phyloP scores from a whole-genome alignment of 2,329 filamentous ascomycete genomes.

The Aspergillus pseudoviridinutans region DNA sequence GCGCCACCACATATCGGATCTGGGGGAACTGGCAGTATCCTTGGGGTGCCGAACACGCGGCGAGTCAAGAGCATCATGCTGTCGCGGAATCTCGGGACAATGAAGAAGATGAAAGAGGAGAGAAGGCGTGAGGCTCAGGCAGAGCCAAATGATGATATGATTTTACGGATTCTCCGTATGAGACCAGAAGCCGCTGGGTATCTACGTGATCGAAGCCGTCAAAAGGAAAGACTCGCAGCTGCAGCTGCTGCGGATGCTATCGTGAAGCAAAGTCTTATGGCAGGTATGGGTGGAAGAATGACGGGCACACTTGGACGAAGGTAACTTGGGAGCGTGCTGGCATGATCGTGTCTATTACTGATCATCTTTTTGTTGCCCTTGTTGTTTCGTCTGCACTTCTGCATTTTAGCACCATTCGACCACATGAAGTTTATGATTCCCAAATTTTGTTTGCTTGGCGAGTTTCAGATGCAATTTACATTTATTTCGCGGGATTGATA shows the following conservation, averaged over 20 bases:
- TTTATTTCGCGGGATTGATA: neutral
- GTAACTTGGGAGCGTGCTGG: constrained; percentile 11
- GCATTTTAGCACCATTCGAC: constrained; percentile 7
- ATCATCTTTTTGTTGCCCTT: constrained; percentile 1
- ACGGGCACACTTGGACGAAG: constrained; percentile 39
- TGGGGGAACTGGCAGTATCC: constrained; percentile 41
- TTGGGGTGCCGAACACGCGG: constrained; percentile 47
- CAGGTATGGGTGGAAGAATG: constrained; percentile 53
- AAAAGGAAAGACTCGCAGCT: constrained; percentile 89
- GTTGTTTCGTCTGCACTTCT: neutral
- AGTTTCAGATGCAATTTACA: neutral
- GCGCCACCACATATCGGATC: constrained; percentile 56
- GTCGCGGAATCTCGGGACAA: constrained; percentile 88
- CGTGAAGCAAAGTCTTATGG: constrained; percentile 81
- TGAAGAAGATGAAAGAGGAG: constrained; percentile 93
- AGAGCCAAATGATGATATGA: constrained; percentile 97
- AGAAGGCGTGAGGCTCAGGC: constrained; percentile 94
- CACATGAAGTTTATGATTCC: constrained; percentile 12
- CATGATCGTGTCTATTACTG: constrained; percentile 6
- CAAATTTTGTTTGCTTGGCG: constrained; percentile 1
- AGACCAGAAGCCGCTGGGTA: constrained; percentile 83
- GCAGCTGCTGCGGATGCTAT: constrained; percentile 90
- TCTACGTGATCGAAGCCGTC: constrained; percentile 82
- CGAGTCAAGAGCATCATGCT: constrained; percentile 77
- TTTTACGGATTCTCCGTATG: constrained; percentile 91